Conservation (phyloP, 2,329 filamentous ascomycete species). For the Stagonosporopsis cucurbitacearum region DNA sequence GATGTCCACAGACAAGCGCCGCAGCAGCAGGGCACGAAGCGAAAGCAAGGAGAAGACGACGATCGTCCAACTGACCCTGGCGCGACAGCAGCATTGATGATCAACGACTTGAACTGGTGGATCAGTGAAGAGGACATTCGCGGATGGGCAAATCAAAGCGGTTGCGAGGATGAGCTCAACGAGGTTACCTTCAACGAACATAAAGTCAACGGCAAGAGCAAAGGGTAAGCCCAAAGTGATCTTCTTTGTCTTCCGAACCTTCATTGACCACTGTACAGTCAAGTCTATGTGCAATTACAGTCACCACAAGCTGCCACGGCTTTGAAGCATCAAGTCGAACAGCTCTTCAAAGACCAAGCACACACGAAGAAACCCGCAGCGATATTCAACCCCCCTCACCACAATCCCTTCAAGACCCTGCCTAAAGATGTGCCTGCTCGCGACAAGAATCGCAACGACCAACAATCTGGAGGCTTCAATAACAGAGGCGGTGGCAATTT, state of each 20-base stretch:
- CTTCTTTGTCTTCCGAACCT: neutral
- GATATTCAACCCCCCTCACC: conserved; percentile 75
- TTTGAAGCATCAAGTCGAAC: conserved; percentile 81
- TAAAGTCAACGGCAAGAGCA: conserved; percentile 98
- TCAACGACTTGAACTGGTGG: conserved; percentile 96
- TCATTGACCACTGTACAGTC: conserved; percentile 51
- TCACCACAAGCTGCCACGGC: conserved; percentile 85
- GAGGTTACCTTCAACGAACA: conserved; percentile 98
- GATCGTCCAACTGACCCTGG: conserved; percentile 64
- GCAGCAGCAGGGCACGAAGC: conserved; percentile 65
- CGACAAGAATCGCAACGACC: conserved; percentile 68
- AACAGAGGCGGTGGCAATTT: conserved; percentile 52
- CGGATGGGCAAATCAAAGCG: conserved; percentile 80
- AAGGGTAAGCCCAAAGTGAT: conserved; percentile 71
- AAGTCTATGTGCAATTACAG: conserved; percentile 84
- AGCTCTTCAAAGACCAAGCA: conserved; percentile 63
- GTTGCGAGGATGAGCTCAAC: conserved; percentile 81
- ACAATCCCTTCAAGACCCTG: conserved; percentile 88
- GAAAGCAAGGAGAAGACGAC: conserved; percentile 62
- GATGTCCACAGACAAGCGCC: conserved; percentile 52
- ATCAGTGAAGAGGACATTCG: conserved; percentile 88
- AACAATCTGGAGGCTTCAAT: conserved; percentile 46
- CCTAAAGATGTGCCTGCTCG: conserved; percentile 85
- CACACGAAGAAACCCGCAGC: conserved; percentile 71
- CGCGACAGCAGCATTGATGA: conserved; percentile 75